Conservation (phyloP, 495 filamentous ascomycete genomes). For the Wilcoxina mikolae region DNA sequence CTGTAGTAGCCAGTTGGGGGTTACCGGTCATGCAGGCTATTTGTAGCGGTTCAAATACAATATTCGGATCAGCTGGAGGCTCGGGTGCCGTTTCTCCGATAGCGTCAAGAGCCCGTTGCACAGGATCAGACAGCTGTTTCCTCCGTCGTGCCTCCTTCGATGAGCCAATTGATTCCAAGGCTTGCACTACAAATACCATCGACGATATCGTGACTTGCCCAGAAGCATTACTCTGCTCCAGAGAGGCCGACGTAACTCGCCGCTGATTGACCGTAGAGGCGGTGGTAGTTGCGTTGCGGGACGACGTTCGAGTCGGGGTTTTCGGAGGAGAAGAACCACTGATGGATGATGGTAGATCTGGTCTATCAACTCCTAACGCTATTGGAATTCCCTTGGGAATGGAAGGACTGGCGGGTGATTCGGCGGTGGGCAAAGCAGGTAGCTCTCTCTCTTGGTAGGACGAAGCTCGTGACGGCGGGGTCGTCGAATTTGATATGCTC, state of each 20-base stretch:
- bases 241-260: slow-evolving; percentile 15
- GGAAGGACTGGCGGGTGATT: slow-evolving; percentile 1
- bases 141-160: slow-evolving; percentile 74
- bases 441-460: slow-evolving; percentile 22
- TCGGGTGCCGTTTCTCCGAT: slow-evolving; percentile 62
- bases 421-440: slow-evolving; percentile 12
- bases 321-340: slow-evolving; percentile 14
- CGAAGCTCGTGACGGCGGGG: slow-evolving; percentile 9
- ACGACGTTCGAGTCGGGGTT: slow-evolving; percentile 17
- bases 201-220: slow-evolving; percentile 63
- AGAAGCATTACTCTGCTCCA: slow-evolving; percentile 16
- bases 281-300: slow-evolving; percentile 13
- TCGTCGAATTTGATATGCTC: neutral
- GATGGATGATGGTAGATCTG: neutral
- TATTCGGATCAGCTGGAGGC: slow-evolving; percentile 60
- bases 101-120: slow-evolving; percentile 63
- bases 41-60: slow-evolving; percentile 80
- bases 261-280: slow-evolving; percentile 4
- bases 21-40: slow-evolving; percentile 74
- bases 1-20: slow-evolving; percentile 69
- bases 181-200: slow-evolving; percentile 83
- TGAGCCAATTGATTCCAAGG: slow-evolving; percentile 74
- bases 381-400: slow-evolving; percentile 21
- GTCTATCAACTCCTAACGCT: slow-evolving; percentile 18
- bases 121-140: slow-evolving; percentile 64